Evolutionary conservation across 1,284 basidiomycete genomes (phyloP).

Genomic region (Caloboletus firmus): DNA sequence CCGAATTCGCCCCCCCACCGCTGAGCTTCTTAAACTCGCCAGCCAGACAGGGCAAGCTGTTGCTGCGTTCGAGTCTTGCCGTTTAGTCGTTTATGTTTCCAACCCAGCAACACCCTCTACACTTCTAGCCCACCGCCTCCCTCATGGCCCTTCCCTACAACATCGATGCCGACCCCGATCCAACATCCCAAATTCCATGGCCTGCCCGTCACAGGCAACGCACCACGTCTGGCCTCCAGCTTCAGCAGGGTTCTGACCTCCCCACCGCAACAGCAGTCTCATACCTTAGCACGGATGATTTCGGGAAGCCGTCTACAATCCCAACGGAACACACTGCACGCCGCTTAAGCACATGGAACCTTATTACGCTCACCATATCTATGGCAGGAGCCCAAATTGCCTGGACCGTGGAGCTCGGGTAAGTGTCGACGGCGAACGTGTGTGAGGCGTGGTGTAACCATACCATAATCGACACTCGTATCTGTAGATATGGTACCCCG

Average conservation of each 20-base stretch:
- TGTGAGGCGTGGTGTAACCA: slow-evolving; percentile 18
- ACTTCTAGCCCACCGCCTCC: background rate
- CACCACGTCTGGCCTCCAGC: slow-evolving; percentile 24
- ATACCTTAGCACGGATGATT: slow-evolving; percentile 22
- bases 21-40: too few relatives aligned
- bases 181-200: slow-evolving; percentile 75
- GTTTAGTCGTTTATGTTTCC: slow-evolving; percentile 18
- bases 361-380: slow-evolving; percentile 76
- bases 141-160: slow-evolving; percentile 54
- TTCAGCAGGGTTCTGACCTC: slow-evolving; percentile 20
- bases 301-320: slow-evolving; percentile 23
- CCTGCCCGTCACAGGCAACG: slow-evolving; percentile 50
- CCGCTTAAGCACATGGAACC: slow-evolving; percentile 66
- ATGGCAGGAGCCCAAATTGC: slow-evolving; percentile 91
- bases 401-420: slow-evolving; percentile 92
- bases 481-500: slow-evolving; percentile 85
- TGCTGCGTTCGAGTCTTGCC: background rate
- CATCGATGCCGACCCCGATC: slow-evolving; percentile 62
- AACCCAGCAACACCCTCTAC: slow-evolving; percentile 1
- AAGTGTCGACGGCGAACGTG: slow-evolving; percentile 30
- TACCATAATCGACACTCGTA: slow-evolving; percentile 11
- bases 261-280: slow-evolving; percentile 22
- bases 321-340: slow-evolving; percentile 27
- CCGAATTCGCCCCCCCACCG: too few relatives aligned
- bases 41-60: too few relatives aligned